Evolutionary conservation across 2,329 filamentous ascomycete genomes (phyloP), one percentile per base, ranked within the genome.

Genomic region (Raffaelea albimanens): DNA sequence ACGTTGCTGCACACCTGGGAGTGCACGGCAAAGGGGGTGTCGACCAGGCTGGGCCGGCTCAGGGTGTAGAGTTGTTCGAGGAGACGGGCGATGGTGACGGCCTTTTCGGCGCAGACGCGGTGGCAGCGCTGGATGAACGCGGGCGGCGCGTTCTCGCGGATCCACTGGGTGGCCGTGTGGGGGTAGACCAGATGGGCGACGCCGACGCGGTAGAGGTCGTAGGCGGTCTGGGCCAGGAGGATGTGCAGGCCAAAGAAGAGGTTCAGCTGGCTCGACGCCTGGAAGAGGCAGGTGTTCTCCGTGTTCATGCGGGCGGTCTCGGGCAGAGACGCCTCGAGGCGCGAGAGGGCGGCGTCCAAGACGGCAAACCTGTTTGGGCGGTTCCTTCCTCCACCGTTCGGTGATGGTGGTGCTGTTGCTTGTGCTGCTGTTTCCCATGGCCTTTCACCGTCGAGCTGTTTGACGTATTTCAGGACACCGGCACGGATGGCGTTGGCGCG

Each of bases 151-250:
- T 50, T 31, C 13, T 44, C 18, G 42, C 50, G 50, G 33, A 52
- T 52, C 47, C 47, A 47, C 4, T 19, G 42, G 3, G 50, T 52
- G 11, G 50, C 50, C n/a, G 43, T 47, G 50, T 44, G 44, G 14
- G 50, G 50, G 39, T 47, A 52, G 19, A 52, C 50, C 42, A 52
- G 50, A 38, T 50, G 47, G 20, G 40, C 47, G 3, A 52, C 50
- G 18, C 50, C 47, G 31, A 52, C 43, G 11, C 50, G 45, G 45
- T 52, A 50, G 31, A 52, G 42, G 21, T 52, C 50, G 42, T 49
- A 39, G 41, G 36, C 38, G 1, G 50, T 52, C 45, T 52, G 50
- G 4, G 50, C 47, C 16, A 52, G 19, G 36, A 52, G 14, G 11
- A 52, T 50, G 42, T 52, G 50, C 22, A 52, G 31, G 23, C 47